A percentile compares a stretch with the other conserved stretches of the same genome.
Conservation (phyloP, 2,329 filamentous ascomycete genomes). For the Orbilia blumenaviensis region DNA sequence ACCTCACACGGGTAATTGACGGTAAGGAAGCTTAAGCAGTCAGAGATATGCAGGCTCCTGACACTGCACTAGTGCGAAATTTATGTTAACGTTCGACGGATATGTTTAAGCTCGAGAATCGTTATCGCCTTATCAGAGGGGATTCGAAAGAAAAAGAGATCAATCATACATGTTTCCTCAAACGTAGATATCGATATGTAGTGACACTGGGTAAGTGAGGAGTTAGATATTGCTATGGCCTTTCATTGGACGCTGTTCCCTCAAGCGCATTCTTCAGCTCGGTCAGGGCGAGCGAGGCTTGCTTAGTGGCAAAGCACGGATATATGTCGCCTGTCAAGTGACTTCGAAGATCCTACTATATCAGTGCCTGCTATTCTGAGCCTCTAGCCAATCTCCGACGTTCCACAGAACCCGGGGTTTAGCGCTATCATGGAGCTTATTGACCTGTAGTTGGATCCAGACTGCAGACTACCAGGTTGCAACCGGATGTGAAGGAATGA, state of each 20-base stretch:
- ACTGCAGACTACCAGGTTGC: constrained; percentile 14
- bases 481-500: constrained; percentile 6
- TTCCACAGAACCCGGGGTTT: constrained; percentile 29
- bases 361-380: constrained; percentile 3
- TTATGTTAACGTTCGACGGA: background rate
- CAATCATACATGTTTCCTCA: background rate
- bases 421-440: constrained; percentile 8
- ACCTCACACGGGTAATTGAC: constrained; percentile 48
- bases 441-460: too few species aligned
- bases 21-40: constrained; percentile 21
- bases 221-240: background rate
- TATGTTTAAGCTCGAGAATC: background rate
- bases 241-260: constrained; percentile 27
- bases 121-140: background rate
- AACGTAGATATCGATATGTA: background rate
- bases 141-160: too few species aligned
- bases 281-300: constrained; percentile 20
- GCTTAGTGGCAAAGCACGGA: constrained; percentile 32
- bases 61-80: constrained; percentile 5
- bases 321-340: constrained; percentile 50
- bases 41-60: constrained; percentile 5
- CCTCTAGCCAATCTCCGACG: constrained; percentile 36
- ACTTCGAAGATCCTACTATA: constrained; percentile 51
- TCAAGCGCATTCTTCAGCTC: constrained; percentile 22
- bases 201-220: background rate